These are phyloP conservation scores for Colletotrichum truncatum DNA, from an alignment of 2,329 filamentous ascomycete genomes.

Conservation along the genomic window DNA sequence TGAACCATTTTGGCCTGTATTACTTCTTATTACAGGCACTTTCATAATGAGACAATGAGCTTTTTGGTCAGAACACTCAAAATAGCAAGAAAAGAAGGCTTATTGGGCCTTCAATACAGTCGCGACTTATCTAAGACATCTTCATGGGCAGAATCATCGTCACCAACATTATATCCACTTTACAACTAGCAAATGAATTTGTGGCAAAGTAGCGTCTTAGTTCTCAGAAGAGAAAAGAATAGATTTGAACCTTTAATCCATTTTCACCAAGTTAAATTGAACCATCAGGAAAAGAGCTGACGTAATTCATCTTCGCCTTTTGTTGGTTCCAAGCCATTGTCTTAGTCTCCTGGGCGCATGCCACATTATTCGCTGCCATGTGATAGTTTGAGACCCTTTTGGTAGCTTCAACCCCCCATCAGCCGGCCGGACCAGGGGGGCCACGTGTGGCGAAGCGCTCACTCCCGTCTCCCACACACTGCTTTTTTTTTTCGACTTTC, in stretches of 20 bases:
- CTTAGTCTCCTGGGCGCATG: constrained; percentile 19
- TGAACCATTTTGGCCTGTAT: too few species aligned
- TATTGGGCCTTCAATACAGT: background rate
- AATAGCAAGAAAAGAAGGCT: background rate
- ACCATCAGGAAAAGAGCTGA: background rate
- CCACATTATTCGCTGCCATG: constrained; percentile 1
- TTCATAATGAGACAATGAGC: too few species aligned
- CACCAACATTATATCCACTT: too few species aligned
- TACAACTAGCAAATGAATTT: too few species aligned
- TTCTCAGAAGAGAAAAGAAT: too few species aligned
- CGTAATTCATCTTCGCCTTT: background rate
- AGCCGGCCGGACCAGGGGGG: background rate
- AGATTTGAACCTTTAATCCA: background rate
- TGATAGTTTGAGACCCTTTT: constrained; percentile 21
- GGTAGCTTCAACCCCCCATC: background rate
- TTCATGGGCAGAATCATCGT: background rate
- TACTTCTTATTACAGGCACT: too few species aligned
- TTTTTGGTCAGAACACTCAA: too few species aligned
- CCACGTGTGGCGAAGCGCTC: constrained; percentile 12
- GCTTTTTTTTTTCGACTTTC: background rate
- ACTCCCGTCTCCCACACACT: background rate
- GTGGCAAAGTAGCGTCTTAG: too few species aligned
- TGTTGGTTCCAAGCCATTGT: background rate
- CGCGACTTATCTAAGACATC: background rate
- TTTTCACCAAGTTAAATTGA: too few species aligned